phyloP scores from a whole-genome alignment of 1,139 yeast species.

The Hanseniaspora sp. region DNA sequence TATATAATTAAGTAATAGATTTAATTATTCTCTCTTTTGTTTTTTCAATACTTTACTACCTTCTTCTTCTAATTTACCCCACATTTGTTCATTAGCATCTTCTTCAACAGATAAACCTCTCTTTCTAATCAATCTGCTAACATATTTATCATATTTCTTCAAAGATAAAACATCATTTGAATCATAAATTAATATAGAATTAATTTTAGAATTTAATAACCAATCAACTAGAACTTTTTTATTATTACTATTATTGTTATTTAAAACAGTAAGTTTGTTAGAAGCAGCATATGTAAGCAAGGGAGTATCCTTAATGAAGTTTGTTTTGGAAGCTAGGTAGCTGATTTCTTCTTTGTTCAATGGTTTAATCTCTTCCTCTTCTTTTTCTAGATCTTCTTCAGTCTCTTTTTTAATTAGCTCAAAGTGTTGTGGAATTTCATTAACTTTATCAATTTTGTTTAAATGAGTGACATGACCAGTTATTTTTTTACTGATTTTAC shows the following conservation, averaged over 20 bases:
- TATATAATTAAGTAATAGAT: neutral
- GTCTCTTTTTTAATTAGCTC: neutral
- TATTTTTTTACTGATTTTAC: slow-evolving; percentile 4
- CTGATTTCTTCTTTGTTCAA: slow-evolving; percentile 7
- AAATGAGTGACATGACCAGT: slow-evolving; percentile 7
- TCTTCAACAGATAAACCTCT: slow-evolving; percentile 19
- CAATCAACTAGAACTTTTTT: slow-evolving; percentile 9
- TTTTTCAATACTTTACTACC: neutral
- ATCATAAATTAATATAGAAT: slow-evolving; percentile 11
- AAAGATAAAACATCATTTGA: slow-evolving; percentile 7
- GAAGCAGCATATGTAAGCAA: slow-evolving; percentile 4
- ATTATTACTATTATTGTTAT: neutral
- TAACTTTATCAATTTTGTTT: neutral
- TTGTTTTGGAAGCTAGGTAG: slow-evolving; percentile 6
- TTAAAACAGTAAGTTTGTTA: slow-evolving; percentile 2
- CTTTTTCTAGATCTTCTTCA: slow-evolving; percentile 2
- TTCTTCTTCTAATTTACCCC: slow-evolving; percentile 18
- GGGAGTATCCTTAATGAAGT: slow-evolving; percentile 2
- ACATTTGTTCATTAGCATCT: slow-evolving; percentile 19
- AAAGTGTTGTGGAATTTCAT: slow-evolving; percentile 5
- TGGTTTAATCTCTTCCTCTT: slow-evolving; percentile 7
- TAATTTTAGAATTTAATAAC: slow-evolving; percentile 7
- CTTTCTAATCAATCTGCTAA: slow-evolving; percentile 17
- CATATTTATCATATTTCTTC: slow-evolving; percentile 15
- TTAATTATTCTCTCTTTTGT: neutral